phyloP scores from a whole-genome alignment of 805 yeast species.

The Pichia cabralensis region DNA sequence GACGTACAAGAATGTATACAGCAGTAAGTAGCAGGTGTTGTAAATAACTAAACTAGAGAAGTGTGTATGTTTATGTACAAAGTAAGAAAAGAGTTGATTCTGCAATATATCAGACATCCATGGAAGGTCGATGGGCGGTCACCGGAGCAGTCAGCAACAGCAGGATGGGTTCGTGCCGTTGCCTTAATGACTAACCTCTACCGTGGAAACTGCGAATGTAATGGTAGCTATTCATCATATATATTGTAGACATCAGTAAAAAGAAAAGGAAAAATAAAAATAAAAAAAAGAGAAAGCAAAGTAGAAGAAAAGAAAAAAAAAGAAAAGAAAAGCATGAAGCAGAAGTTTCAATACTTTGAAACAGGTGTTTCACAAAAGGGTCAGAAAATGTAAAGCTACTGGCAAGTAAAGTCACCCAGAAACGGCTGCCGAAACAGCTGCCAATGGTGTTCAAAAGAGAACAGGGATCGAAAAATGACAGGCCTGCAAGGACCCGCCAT shows the following conservation, averaged over 20 bases:
- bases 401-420: slow-evolving; percentile 88
- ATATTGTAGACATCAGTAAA: slow-evolving; percentile 13
- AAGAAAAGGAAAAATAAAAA: slow-evolving; percentile 6
- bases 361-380: too few species aligned
- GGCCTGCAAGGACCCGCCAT: slow-evolving; percentile 21
- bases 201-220: slow-evolving; percentile 98
- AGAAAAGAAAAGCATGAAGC: slow-evolving; percentile 6
- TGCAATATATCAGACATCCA: slow-evolving; percentile 69
- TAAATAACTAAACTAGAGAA: too few species aligned
- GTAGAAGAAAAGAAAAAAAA: slow-evolving; percentile 4
- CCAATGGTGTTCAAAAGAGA: slow-evolving; percentile 22
- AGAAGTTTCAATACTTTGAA: slow-evolving; percentile 4
- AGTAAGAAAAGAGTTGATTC: not conserved
- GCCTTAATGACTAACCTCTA: slow-evolving; percentile 56
- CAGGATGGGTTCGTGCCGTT: slow-evolving; percentile 53
- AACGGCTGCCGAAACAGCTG: too few species aligned
- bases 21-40: slow-evolving; percentile 4
- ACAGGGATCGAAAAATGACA: slow-evolving; percentile 24
- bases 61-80: not conserved
- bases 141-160: slow-evolving; percentile 58
- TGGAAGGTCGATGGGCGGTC: slow-evolving; percentile 85
- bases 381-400: slow-evolving; percentile 62
- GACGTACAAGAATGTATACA: slow-evolving; percentile 51
- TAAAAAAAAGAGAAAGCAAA: slow-evolving; percentile 3
- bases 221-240: slow-evolving; percentile 68